These are phyloP conservation scores for Podaxis carcinomalis DNA, from an alignment of 768 basidiomycete species.

Conservation along the genomic window DNA sequence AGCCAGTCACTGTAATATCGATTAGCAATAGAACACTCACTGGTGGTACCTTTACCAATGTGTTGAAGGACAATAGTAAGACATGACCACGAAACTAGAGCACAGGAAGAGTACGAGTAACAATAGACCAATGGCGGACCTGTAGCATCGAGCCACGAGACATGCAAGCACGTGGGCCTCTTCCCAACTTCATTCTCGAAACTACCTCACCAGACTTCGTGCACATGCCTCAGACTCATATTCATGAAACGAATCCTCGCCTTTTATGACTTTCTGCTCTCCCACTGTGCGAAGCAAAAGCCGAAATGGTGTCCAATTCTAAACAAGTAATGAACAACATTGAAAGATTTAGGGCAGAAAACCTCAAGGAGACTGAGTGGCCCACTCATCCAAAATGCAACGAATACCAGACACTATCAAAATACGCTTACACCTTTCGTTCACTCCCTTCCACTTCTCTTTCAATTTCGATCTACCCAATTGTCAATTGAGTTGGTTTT, in stretches of 20 bases:
- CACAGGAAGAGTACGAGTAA: background rate
- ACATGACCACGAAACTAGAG: background rate
- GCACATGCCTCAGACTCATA: background rate
- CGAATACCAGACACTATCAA: background rate
- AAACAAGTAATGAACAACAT: background rate
- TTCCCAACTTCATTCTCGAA: background rate
- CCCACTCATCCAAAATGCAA: background rate
- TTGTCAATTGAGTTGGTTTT: background rate
- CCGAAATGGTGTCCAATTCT: background rate
- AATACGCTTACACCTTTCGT: background rate
- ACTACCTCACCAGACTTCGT: background rate
- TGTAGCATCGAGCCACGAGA: background rate
- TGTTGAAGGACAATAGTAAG: background rate
- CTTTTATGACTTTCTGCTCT: background rate
- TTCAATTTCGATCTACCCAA: slow-evolving; percentile 10
- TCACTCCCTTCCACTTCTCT: background rate
- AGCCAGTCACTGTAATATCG: background rate
- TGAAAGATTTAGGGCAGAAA: too few relatives aligned
- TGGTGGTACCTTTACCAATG: too few relatives aligned
- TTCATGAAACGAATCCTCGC: background rate
- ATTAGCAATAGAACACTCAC: background rate
- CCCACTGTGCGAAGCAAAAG: slow-evolving; percentile 5
- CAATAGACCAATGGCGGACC: background rate
- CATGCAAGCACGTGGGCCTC: background rate
- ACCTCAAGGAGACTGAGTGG: background rate